Evolutionary conservation across 257 asterid species (phyloP).

Genomic region (Rubia yunnanensis): DNA sequence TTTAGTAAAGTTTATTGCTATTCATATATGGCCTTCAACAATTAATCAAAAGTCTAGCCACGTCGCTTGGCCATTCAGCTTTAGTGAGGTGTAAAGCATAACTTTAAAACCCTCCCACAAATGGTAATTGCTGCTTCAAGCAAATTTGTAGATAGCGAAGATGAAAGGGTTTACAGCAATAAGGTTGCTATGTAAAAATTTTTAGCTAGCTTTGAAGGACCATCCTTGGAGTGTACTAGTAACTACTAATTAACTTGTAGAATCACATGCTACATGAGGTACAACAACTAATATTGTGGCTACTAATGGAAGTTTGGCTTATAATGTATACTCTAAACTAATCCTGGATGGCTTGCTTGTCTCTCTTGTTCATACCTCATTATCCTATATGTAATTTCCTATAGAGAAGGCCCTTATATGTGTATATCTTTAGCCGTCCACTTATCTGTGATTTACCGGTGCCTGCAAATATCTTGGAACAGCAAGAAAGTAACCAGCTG

Average conservation of each 20-base stretch:
- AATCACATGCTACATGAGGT: background rate
- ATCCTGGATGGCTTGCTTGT: background rate
- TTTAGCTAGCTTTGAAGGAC: background rate
- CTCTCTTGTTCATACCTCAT: background rate
- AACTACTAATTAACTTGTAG: background rate
- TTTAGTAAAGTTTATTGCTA: background rate
- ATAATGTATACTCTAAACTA: background rate
- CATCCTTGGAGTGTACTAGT: background rate
- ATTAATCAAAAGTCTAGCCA: background rate
- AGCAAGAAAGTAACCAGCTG: background rate
- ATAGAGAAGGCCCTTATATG: background rate
- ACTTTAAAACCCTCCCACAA: background rate
- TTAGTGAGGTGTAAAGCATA: background rate
- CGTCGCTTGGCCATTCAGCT: background rate
- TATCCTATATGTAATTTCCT: background rate
- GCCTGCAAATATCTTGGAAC: background rate
- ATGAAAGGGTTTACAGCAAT: background rate
- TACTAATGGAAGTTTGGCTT: background rate
- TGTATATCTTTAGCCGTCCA: background rate
- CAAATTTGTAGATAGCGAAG: background rate
- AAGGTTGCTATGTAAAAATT: background rate
- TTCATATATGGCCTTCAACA: background rate
- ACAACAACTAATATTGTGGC: background rate
- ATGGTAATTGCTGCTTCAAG: slow-evolving; percentile 5
- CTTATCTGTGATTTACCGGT: background rate